A percentile compares a stretch with the other conserved stretches of the same genome.
phyloP scores from a whole-genome alignment of 345 rosid genomes.

The Firmiana major region DNA sequence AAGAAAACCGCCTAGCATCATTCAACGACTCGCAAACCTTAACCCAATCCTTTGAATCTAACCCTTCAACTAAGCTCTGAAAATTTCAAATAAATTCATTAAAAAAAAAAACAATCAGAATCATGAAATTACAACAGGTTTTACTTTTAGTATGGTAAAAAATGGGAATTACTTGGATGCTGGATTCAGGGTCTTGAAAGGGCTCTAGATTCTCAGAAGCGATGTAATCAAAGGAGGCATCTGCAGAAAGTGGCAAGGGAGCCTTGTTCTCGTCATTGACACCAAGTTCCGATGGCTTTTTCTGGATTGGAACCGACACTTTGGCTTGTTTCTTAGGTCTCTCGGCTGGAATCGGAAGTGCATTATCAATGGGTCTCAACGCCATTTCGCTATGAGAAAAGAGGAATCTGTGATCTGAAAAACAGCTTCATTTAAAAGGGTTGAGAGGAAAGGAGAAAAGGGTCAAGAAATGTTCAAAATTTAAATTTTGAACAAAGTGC shows the following conservation, averaged over 20 bases:
- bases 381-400: conserved; percentile 46
- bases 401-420: not conserved
- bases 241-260: not conserved
- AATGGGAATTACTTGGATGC: conserved; percentile 5
- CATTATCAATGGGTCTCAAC: conserved; percentile 77
- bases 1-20: conserved; percentile 53
- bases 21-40: conserved; percentile 68
- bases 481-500: conserved; percentile 1
- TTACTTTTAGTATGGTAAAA: not conserved
- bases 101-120: not conserved
- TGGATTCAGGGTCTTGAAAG: conserved; percentile 16
- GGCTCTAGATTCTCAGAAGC: conserved; percentile 17
- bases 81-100: not conserved
- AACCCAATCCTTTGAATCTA: conserved; percentile 79
- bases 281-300: conserved; percentile 10
- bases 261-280: conserved; percentile 16
- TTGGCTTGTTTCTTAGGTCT: conserved; percentile 67
- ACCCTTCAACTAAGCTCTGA: conserved; percentile 55
- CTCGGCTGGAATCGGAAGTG: conserved; percentile 56
- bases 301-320: conserved; percentile 28
- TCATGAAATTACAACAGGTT: not conserved
- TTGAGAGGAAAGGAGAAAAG: not conserved
- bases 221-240: conserved; percentile 14
- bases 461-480: not conserved
- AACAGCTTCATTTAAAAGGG: not conserved